Evolutionary conservation across 78 protist species (phyloP).

Genomic region (slime mould (Dictyostelium discoideum)): dicty_2.7 NC_007090.3:2299001-2299500

Average conservation of each 20-base stretch:
- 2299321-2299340: constrained; percentile 49
- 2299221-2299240: constrained; percentile 64
- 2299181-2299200: constrained; percentile 39
- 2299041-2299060: constrained; percentile 32
- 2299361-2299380: constrained; percentile 57
- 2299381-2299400: constrained; percentile 48
- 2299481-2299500: constrained; percentile 41
- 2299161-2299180: constrained; percentile 50
- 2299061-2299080: constrained; percentile 65
- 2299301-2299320: constrained; percentile 54
- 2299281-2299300: constrained; percentile 73
- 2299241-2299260: constrained; percentile 55
- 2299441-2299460: constrained; percentile 49
- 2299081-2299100: constrained; percentile 50
- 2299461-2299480: constrained; percentile 32
- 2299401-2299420: constrained; percentile 71
- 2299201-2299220: constrained; percentile 66
- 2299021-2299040: constrained; percentile 48
- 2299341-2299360: constrained; percentile 43
- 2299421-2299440: constrained; percentile 80
- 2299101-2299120: constrained; percentile 73
- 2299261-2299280: constrained; percentile 60
- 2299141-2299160: constrained; percentile 33
- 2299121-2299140: constrained; percentile 50
- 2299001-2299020: constrained; percentile 56